Evolutionary conservation across 1,139 yeast species (phyloP).

Genomic region (Meyerozyma carpophila): DNA sequence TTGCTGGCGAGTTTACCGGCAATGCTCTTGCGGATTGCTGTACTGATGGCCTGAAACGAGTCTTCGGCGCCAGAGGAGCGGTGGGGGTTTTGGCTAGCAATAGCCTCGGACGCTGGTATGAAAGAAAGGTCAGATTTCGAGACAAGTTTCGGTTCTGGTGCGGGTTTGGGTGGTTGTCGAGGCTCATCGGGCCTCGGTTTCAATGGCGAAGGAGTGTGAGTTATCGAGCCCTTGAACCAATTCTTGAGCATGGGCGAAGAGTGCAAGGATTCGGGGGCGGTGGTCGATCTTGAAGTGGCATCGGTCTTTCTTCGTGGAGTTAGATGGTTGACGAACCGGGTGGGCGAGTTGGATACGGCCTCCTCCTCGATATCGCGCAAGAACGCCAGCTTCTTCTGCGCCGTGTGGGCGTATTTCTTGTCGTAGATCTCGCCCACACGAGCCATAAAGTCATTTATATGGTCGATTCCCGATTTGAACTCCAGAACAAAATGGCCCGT

Average conservation of each 20-base stretch:
- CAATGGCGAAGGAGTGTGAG: background rate
- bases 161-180: background rate
- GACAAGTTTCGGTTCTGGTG: background rate
- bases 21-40: constrained; percentile 34
- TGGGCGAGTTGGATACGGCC: background rate
- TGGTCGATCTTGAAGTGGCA: background rate
- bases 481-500: constrained; percentile 17
- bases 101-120: background rate
- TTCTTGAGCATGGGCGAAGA: background rate
- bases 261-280: background rate
- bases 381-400: background rate
- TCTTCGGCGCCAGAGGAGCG: constrained; percentile 10
- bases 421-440: constrained; percentile 6
- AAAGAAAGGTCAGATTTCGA: background rate
- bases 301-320: background rate
- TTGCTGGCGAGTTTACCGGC: constrained; percentile 23
- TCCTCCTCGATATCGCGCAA: background rate
- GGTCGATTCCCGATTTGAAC: constrained; percentile 16
- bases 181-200: background rate
- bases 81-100: background rate
- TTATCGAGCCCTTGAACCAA: background rate
- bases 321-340: background rate
- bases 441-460: constrained; percentile 19
- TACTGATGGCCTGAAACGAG: constrained; percentile 32
- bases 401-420: background rate